Base-by-base conservation (phyloP, 768 basidiomycete species). In the Pholiota conissans region DNA sequence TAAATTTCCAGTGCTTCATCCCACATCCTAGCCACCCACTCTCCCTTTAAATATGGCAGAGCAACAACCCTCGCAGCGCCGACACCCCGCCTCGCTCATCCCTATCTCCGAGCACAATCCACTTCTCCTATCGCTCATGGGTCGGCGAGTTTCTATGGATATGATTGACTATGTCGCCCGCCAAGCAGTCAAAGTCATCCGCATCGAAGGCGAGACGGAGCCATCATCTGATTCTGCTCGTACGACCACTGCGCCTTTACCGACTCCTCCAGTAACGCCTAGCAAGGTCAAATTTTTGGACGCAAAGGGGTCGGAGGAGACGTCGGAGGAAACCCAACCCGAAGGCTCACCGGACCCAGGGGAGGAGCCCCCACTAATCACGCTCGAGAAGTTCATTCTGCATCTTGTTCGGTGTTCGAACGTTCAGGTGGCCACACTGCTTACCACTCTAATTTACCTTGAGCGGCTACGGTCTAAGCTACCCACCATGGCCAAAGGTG, bases 371-470 rank as follows among this genome's bases (percentile, higher is more conserved):
- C 54, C 67, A 5, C 61, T 78, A 49, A 85, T 92, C 32, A 81
- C 86, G 34, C 78, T 99, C 49, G 84, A 91, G 64, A 81, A 87
- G 53, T 99, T 97, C 72, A 95, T 99, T 70, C 73, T 82, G 54
- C 84, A 85, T 67, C 79, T 98, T 53, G 86, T 94, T 61, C 79
- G 85, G 60, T 81, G 82, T 68, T 91, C 91, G 39, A 91, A 93
- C 67, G 94, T 98, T 48, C 93, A 93, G 71, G 91, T 93, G 5
- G 81, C 93, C 26, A 98, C 95, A 20, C 80, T 99, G 53, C 85
- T 97, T 51, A 85, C 91, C 30, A 97, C 95, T 29, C 80, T 98
- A 68, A 79, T 96, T 62, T 98, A 95, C 76, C 87, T 99, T 61
- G 90, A 95, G 61, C 85, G 96, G 32, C 80, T 99, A 52, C 85